Evolutionary conservation across 2,329 filamentous ascomycete genomes (phyloP), one percentile per base, ranked within the genome.

Genomic region (Arthrobotrys megalospora): DNA sequence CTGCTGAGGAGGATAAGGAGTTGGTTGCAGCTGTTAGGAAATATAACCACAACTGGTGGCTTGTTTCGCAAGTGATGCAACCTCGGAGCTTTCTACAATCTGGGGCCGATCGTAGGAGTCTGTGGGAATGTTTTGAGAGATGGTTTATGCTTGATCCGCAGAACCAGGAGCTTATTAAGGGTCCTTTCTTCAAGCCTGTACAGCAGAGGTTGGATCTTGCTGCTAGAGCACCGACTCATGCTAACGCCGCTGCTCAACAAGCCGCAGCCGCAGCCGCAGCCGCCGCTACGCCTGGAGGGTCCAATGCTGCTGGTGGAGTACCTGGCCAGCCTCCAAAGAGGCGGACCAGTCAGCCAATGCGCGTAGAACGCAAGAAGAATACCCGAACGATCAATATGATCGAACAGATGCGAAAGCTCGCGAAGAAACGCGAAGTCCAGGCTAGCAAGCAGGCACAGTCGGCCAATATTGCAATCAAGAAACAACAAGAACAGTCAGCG

Each of bases 41-140:
- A 80, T 97, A 96, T 82, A 93, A 93, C 0, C 98, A 97, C 86
- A 99, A 99, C 82, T 99, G 96, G 96, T 96, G 94, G 2, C 87
- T 99, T 4, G 97, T 98, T 67, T 93, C 94, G 0, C 92, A 90
- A 81, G 91, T 95, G 76, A 86, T 98, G 66, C 88, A 90, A 1
- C 88, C 91, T 14, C 90, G 90, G 65, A 96, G 93, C 0, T 84
- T 90, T 12, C 96, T 93, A 82, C 88, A 90, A n/a, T 95, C 94
- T 19, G 93, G 93, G 1, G 90, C 93, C 10, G 95, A 98, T 83
- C 89, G 96, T 79, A 90, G 96, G 58, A 98, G 95, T 1, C 94
- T 95, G 0, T 99, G 96, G 96, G 96, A 99, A 85, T 99, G 96
- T 83, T 99, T 99, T 82, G 96, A 99, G 85, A 90, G 96, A 50